Percentiles rank a stretch among this genome's conserved stretches.
Conservation (phyloP, 306 rosid genomes). For the Herpetospermum pedunculosum region DNA sequence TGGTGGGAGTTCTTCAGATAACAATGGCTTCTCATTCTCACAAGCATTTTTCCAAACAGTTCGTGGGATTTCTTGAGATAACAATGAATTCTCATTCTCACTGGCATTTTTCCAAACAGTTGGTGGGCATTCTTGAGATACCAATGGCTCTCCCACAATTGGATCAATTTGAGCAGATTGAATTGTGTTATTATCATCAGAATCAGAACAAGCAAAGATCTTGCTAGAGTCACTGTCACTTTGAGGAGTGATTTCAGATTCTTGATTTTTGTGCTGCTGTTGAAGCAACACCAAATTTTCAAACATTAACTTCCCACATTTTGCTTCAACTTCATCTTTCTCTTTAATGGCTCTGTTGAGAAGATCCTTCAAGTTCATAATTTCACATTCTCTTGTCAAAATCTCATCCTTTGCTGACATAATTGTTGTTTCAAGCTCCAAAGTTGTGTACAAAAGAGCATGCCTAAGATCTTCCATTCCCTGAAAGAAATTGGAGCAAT, state of each 20-base stretch:
- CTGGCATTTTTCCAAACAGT: conserved; percentile 17
- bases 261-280: conserved; percentile 22
- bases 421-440: conserved; percentile 69
- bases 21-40: conserved; percentile 25
- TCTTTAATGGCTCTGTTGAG: conserved; percentile 46
- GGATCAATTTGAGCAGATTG: conserved; percentile 23
- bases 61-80: conserved; percentile 6
- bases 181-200: conserved; percentile 33
- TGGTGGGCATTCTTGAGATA: conserved; percentile 11
- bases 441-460: conserved; percentile 46
- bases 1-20: conserved; percentile 10
- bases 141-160: conserved; percentile 9
- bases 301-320: conserved; percentile 42
- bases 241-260: conserved; percentile 14
- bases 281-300: conserved; percentile 36
- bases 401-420: conserved; percentile 60
- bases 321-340: conserved; percentile 52
- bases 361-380: conserved; percentile 30
- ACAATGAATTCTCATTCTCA: conserved; percentile 29
- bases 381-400: conserved; percentile 46
- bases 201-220: conserved; percentile 27
- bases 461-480: conserved; percentile 49
- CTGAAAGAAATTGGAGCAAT: conserved; percentile 27
- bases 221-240: conserved; percentile 18
- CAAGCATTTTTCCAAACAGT: conserved; percentile 18